Evolutionary conservation across 495 filamentous ascomycete species (phyloP), one percentile per base, ranked within the genome.

Genomic region (Bathelium albidoporum): DNA sequence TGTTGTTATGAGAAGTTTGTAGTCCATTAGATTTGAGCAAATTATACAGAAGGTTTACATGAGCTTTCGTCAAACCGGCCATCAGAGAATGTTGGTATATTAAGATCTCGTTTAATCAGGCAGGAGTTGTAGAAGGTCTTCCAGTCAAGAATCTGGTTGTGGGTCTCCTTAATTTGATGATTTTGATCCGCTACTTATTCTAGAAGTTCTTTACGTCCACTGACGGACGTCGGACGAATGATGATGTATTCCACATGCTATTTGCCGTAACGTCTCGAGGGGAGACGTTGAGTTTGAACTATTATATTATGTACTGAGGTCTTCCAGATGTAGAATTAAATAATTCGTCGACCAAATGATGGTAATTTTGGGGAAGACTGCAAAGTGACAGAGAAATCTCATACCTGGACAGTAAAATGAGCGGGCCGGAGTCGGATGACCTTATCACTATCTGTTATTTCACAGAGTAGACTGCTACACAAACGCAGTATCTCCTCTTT

Each of bases 351-450:
- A 39, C 34, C 5, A 39, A 14, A 39, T 39, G 14, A 39, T 5
- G 5, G 14, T 39, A 14, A 39, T 14, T 39, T 5, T 39, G 5
- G 14, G 5, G 5, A 39, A 14, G 14, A 14, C 14, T 39, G 5
- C 14, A n/a, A n/a, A n/a, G 34, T 39, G 34, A 39, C 5, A 39
- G 14, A 39, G 5, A 14, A 39, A 14, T 39, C 34, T 14, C 49
- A 2, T 55, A 55, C 49, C 49, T 55, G 49, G 29, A 55, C 73
- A 0, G 73, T 73, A 28, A 74, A 75, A 62, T 74, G 73, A 16
- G 74, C 70, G 52, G 74, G 64, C 63, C 75, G 71, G n/a, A 77
- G 63, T n/a, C n/a, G n/a, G n/a, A n/a, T n/a, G n/a, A n/a, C n/a
- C 2, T 22, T 1, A 0, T 36, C 3, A 31, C 32, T 53, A 29